Conservation (phyloP, 2,329 filamentous ascomycete genomes). For the Trichoderma breve region DNA sequence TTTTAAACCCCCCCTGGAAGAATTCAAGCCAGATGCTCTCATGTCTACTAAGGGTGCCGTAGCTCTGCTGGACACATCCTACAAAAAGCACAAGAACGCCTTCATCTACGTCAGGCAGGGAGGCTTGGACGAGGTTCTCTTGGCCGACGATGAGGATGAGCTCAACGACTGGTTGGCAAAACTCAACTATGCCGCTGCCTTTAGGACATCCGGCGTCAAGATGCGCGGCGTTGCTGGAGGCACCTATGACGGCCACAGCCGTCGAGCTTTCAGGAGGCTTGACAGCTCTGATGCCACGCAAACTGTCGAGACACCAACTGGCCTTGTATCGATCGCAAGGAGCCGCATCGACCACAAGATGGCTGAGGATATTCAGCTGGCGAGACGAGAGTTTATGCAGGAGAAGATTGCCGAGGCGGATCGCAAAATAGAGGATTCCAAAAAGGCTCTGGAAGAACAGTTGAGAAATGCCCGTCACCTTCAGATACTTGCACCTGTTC, state of each 20-base stretch:
- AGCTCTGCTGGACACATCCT: conserved; percentile 78
- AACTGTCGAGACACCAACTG: conserved; percentile 66
- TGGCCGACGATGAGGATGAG: conserved; percentile 86
- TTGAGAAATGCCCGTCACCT: conserved; percentile 88
- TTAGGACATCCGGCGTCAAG: conserved; percentile 84
- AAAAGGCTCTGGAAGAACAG: conserved; percentile 78
- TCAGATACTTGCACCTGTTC: conserved; percentile 83
- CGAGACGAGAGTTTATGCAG: conserved; percentile 77
- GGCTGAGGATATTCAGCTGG: conserved; percentile 79
- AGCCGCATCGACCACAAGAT: conserved; percentile 77
- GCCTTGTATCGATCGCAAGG: conserved; percentile 70
- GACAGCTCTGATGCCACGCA: conserved; percentile 60
- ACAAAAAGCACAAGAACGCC: conserved; percentile 94
- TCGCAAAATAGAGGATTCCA: conserved; percentile 67
- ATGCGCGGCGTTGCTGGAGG: conserved; percentile 85
- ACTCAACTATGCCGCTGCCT: conserved; percentile 93
- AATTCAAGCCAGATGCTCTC: conserved; percentile 90
- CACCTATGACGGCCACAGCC: conserved; percentile 78
- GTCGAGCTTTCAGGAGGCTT: conserved; percentile 68
- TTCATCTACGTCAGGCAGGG: conserved; percentile 88
- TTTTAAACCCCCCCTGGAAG: conserved; percentile 84
- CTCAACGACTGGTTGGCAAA: conserved; percentile 97
- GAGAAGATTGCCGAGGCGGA: conserved; percentile 82
- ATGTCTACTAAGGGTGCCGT: conserved; percentile 94
- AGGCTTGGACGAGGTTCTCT: conserved; percentile 82